phyloP scores from a whole-genome alignment of 2,329 filamentous ascomycete genomes.

The Helicocarpus griseus region DNA sequence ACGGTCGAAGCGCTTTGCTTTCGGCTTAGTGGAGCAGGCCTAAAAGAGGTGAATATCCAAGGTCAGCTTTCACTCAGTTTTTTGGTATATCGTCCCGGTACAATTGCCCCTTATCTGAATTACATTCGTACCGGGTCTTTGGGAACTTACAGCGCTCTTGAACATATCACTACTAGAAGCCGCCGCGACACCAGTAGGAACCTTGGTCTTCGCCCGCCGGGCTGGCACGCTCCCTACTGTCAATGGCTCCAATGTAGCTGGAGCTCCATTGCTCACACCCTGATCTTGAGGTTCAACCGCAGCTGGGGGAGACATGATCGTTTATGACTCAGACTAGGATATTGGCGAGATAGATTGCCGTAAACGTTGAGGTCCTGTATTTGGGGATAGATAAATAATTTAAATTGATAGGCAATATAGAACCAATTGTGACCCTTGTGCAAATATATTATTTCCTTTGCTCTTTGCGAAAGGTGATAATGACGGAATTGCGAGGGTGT shows the following conservation, averaged over 20 bases:
- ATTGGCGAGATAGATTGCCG: no score
- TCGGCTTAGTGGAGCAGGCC: constrained; percentile 51
- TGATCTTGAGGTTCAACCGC: constrained; percentile 1
- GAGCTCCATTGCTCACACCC: not conserved
- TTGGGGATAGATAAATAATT: no score
- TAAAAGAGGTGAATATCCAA: constrained; percentile 12
- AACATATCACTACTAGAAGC: constrained; percentile 72
- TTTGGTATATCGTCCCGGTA: not conserved
- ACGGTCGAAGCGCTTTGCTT: constrained; percentile 79
- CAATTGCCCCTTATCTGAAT: not conserved
- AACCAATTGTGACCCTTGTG: no score
- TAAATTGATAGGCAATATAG: no score
- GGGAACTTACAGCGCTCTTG: constrained; percentile 55
- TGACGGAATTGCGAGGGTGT: no score
- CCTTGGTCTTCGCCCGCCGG: constrained; percentile 60
- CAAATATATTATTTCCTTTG: no score
- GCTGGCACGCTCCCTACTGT: constrained; percentile 58
- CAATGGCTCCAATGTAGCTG: constrained; percentile 32
- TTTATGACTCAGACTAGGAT: no score
- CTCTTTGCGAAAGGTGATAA: no score
- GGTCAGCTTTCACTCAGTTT: no score
- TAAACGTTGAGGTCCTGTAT: no score
- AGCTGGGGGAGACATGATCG: constrained; percentile 3
- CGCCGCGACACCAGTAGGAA: constrained; percentile 68
- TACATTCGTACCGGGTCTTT: no score